Evolutionary conservation across 495 filamentous ascomycete genomes (phyloP).

Genomic region (Aspergillus bridgeri): DNA sequence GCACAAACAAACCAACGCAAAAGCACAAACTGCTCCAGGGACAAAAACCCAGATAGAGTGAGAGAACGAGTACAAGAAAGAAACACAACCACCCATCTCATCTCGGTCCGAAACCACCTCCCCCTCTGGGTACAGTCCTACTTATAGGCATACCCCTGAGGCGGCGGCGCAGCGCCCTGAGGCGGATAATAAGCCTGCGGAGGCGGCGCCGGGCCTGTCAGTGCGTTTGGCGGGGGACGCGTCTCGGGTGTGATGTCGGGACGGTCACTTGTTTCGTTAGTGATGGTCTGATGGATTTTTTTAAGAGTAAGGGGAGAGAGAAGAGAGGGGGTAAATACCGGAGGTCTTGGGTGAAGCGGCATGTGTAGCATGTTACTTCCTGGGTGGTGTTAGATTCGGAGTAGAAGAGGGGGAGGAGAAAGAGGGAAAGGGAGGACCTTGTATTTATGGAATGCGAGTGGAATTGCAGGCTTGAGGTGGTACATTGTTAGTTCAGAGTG

Average conservation of each 20-base stretch:
- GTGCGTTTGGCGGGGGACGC: constrained; percentile 30
- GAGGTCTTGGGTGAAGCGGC: constrained; percentile 51
- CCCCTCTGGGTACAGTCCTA: background rate
- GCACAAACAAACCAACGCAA: background rate
- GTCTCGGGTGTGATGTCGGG: constrained; percentile 47
- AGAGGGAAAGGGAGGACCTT: constrained; percentile 27
- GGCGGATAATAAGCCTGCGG: constrained; percentile 22
- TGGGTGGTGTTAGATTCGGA: constrained; percentile 23
- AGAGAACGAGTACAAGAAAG: background rate
- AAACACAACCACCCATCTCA: background rate
- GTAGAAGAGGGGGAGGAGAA: background rate
- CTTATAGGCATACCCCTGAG: constrained; percentile 25
- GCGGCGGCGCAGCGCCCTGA: constrained; percentile 9
- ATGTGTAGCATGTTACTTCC: constrained; percentile 53
- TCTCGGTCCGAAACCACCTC: background rate
- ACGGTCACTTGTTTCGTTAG: constrained; percentile 31
- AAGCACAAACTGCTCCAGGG: background rate
- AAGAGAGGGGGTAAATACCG: constrained; percentile 27
- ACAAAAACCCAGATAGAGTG: too few species aligned
- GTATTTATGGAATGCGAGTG: constrained; percentile 49
- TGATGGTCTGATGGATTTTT: too few species aligned
- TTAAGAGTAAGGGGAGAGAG: background rate
- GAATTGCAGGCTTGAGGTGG: constrained; percentile 41
- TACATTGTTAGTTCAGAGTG: background rate
- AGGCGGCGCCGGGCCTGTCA: constrained; percentile 29